phyloP scores from a whole-genome alignment of 2,329 filamentous ascomycete species.

The Sporothrix brasiliensis region DNA sequence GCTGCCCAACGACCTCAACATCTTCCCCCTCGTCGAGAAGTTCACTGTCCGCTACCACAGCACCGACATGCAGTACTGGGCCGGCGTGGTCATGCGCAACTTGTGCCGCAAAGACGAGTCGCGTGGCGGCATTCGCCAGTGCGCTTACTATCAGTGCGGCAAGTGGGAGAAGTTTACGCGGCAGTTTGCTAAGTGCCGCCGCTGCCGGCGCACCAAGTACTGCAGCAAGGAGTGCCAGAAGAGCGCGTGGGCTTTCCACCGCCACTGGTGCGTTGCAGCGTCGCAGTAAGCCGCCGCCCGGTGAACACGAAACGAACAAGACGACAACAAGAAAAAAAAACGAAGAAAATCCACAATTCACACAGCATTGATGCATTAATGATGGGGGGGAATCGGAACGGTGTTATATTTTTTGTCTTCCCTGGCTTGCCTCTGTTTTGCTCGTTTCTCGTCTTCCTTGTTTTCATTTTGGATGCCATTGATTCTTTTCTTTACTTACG shows the following conservation, averaged over 20 bases:
- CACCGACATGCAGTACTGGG: conserved; percentile 99
- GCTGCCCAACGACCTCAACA: conserved; percentile 93
- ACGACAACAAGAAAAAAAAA: background rate
- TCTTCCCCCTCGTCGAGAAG: conserved; percentile 97
- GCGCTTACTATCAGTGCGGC: conserved; percentile 95
- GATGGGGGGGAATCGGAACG: conserved; percentile 1
- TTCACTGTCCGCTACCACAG: conserved; percentile 95
- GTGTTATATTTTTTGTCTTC: conserved; percentile 1
- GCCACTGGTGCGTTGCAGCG: conserved; percentile 92
- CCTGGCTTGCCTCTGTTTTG: too few relatives aligned
- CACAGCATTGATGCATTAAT: conserved; percentile 26
- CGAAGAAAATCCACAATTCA: background rate
- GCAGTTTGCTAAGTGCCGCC: conserved; percentile 96
- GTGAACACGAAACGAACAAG: too few relatives aligned
- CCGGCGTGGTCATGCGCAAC: conserved; percentile 97
- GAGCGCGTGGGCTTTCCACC: conserved; percentile 96
- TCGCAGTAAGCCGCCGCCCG: conserved; percentile 48
- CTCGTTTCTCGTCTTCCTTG: too few relatives aligned
- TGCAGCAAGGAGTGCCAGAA: conserved; percentile 99
- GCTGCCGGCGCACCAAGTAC: conserved; percentile 95
- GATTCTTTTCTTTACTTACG: too few relatives aligned
- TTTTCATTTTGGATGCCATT: too few relatives aligned
- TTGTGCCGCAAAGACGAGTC: conserved; percentile 97
- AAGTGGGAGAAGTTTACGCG: conserved; percentile 98
- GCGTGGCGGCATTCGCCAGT: conserved; percentile 90